A percentile compares a stretch with the other conserved stretches of the same genome.
phyloP scores from a whole-genome alignment of 345 rosid genomes.

The Hirschfeldia incana region DNA sequence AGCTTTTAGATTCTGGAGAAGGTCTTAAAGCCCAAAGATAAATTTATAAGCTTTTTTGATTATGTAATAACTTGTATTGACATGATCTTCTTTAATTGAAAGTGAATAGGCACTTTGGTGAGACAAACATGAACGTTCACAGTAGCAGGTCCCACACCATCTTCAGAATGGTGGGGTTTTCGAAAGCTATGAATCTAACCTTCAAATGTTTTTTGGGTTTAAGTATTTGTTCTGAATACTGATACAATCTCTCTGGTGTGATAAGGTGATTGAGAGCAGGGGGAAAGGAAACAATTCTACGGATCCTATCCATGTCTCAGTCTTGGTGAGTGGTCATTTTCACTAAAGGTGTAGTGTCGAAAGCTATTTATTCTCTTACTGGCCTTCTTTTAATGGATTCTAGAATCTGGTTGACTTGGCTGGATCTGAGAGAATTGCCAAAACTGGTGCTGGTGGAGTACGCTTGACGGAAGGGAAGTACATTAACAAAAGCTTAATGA shows the following conservation, averaged over 20 bases:
- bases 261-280: conserved; percentile 91
- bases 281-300: conserved; percentile 52
- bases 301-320: conserved; percentile 86
- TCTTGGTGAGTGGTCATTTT: conserved; percentile 56
- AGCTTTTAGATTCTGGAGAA: conserved; percentile 87
- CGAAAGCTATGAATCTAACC: neutral
- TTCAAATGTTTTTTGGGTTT: neutral
- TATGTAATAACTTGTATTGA: neutral
- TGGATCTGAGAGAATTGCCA: conserved; percentile 91
- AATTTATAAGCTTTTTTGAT: neutral
- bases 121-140: conserved; percentile 89
- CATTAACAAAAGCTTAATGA: conserved; percentile 95
- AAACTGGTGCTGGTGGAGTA: conserved; percentile 94
- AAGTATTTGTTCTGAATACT: too few relatives aligned
- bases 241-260: conserved; percentile 16
- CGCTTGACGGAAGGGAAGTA: conserved; percentile 90
- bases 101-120: conserved; percentile 95
- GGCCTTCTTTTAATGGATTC: conserved; percentile 24
- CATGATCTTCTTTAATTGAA: conserved; percentile 11
- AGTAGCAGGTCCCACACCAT: conserved; percentile 98
- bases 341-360: neutral
- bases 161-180: conserved; percentile 78
- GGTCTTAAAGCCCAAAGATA: conserved; percentile 49
- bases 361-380: neutral
- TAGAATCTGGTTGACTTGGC: conserved; percentile 96